A percentile compares a stretch with the other conserved stretches of the same genome.
phyloP scores from a whole-genome alignment of 2,329 filamentous ascomycete species.

The Pyrenochaeta sp. region DNA sequence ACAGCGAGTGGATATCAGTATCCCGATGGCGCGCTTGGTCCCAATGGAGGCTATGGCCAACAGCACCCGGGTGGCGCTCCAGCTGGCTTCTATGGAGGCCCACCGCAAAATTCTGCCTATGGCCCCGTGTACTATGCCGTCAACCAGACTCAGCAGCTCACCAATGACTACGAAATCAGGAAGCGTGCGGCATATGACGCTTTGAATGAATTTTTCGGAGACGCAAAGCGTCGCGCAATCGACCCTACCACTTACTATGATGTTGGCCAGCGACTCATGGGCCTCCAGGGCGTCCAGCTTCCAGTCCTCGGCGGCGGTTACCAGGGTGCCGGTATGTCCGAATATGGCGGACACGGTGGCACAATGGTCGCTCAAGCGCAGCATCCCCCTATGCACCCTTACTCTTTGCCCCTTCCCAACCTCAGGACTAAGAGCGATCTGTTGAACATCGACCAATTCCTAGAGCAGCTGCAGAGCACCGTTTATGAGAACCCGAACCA shows the following conservation, averaged over 20 bases:
- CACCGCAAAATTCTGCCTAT: constrained; percentile 65
- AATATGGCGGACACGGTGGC: constrained; percentile 64
- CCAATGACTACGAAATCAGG: constrained; percentile 74
- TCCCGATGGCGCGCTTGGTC: constrained; percentile 51
- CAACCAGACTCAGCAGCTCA: constrained; percentile 71
- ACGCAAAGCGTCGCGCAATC: constrained; percentile 88
- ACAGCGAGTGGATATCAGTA: constrained; percentile 60
- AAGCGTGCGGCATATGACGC: constrained; percentile 85
- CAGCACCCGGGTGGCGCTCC: constrained; percentile 62
- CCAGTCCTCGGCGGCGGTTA: constrained; percentile 46
- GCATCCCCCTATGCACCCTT: constrained; percentile 75
- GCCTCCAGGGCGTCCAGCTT: constrained; percentile 74
- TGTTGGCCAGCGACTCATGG: constrained; percentile 87
- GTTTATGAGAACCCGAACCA: constrained; percentile 93
- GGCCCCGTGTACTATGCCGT: constrained; percentile 81
- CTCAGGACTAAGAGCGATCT: constrained; percentile 93
- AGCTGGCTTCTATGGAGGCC: constrained; percentile 62
- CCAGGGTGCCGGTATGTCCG: constrained; percentile 54
- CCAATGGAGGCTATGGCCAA: constrained; percentile 51
- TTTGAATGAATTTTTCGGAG: constrained; percentile 92
- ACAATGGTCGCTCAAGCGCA: constrained; percentile 62
- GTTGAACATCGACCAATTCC: constrained; percentile 90
- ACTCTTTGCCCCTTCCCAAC: constrained; percentile 88
- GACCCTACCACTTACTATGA: constrained; percentile 90
- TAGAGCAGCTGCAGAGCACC: constrained; percentile 95